Evolutionary conservation across 352 stramenopile species (phyloP).

Genomic region (Phytophthora sp.): DNA sequence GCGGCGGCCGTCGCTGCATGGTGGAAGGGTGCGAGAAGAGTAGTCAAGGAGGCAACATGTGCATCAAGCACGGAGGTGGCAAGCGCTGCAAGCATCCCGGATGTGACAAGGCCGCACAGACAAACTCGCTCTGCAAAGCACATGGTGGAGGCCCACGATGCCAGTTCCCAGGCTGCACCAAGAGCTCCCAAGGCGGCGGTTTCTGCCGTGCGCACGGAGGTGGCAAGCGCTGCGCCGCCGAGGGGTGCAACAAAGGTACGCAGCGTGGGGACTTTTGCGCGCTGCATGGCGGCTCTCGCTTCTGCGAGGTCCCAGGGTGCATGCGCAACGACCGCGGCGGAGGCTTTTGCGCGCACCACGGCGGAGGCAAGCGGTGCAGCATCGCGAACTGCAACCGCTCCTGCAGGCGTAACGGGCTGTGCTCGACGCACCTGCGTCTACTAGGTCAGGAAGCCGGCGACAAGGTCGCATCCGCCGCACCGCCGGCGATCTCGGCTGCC

Average conservation of each 20-base stretch:
- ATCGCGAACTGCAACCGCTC: slow-evolving; percentile 70
- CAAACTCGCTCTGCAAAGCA: slow-evolving; percentile 80
- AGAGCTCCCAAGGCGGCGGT: slow-evolving; percentile 74
- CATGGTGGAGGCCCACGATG: slow-evolving; percentile 84
- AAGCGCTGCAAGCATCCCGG: slow-evolving; percentile 74
- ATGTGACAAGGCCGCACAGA: slow-evolving; percentile 81
- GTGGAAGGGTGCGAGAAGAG: slow-evolving; percentile 81
- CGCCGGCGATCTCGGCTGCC: neutral
- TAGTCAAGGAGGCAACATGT: slow-evolving; percentile 81
- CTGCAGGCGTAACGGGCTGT: slow-evolving; percentile 74
- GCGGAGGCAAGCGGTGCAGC: slow-evolving; percentile 77
- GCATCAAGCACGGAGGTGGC: slow-evolving; percentile 84
- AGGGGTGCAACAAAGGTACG: slow-evolving; percentile 87
- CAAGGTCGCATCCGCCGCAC: neutral
- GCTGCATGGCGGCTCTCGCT: slow-evolving; percentile 77
- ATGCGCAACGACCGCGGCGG: slow-evolving; percentile 83
- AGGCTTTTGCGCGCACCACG: slow-evolving; percentile 71
- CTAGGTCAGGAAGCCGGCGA: slow-evolving; percentile 14
- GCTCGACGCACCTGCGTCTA: slow-evolving; percentile 66
- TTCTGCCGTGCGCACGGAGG: slow-evolving; percentile 84
- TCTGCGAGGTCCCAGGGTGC: slow-evolving; percentile 78
- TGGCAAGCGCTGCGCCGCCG: slow-evolving; percentile 80
- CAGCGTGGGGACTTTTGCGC: slow-evolving; percentile 86
- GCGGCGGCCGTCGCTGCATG: slow-evolving; percentile 72
- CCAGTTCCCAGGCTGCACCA: slow-evolving; percentile 62